Evolutionary conservation across 208 protist genomes (phyloP), one percentile per base, ranked within the genome.

Genomic region (Leishmania martiniquensis): DNA sequence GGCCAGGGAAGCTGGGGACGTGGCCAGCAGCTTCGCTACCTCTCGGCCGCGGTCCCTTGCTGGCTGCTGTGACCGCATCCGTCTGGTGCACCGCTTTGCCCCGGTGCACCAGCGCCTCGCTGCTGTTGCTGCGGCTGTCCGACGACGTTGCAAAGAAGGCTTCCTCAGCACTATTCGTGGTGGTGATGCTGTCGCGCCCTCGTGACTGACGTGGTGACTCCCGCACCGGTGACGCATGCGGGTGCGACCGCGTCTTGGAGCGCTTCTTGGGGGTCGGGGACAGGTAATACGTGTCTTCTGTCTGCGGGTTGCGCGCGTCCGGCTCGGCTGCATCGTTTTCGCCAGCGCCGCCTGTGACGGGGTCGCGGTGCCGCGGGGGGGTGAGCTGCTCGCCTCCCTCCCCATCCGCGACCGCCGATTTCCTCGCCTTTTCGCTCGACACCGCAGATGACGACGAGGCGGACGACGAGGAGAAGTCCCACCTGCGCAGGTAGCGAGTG

Each of bases 251-350:
- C 69, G 87, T 91, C 72, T 82, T 88, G 55, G 87, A 91, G n/a
- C 87, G 87, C 70, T 89, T 83, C 85, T 88, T 91, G 42, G 87
- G 87, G 7, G 87, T 89, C 15, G 85, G 87, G 15, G 84, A 88
- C 37, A 81, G 32, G 72, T 90, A 81, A 37, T 82, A 69, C 37
- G 62, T 68, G 66, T 82, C 70, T 22, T 62, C 69, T 4, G 66
- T 51, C 22, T 20, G 25, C 5, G 77, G 83, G 65, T 37, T 54
- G 52, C 71, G 77, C 32, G 77, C 42, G 37, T 77, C 70, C 17
- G 78, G 72, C 72, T 80, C 80, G 15, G 65, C 57, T 2, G 60
- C 69, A 1, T 74, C 67, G 52, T 68, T 70, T 15, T 25, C 9
- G 12, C 39, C 47, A 49, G 29, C 34, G 42, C 17, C 44, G 32